Evolutionary conservation across 2,329 filamentous ascomycete species (phyloP).

Genomic region (Claviceps quebecensis): DNA sequence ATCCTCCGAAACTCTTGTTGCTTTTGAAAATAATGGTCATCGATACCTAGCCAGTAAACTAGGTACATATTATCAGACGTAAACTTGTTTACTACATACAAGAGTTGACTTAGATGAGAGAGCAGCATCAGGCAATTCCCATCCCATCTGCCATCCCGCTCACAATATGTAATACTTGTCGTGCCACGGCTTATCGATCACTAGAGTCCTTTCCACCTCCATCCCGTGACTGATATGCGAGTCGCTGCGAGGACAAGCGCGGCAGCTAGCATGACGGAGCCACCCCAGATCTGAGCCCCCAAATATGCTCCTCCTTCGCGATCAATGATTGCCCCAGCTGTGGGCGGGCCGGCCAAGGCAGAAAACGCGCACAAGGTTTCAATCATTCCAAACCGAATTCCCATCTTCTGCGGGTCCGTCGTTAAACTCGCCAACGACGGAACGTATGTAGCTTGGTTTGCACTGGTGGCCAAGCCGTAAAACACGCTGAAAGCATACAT

Average conservation of each 20-base stretch:
- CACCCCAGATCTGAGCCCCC: conserved; percentile 34
- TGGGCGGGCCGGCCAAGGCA: conserved; percentile 29
- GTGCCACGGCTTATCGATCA: conserved; percentile 10
- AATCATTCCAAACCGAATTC: conserved; percentile 32
- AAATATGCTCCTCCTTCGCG: conserved; percentile 23
- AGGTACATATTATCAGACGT: too few species aligned
- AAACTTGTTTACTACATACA: too few species aligned
- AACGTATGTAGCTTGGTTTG: conserved; percentile 1
- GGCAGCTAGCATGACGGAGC: conserved; percentile 23
- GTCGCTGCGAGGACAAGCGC: conserved; percentile 19
- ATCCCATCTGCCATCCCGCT: too few species aligned
- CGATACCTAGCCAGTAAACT: too few species aligned
- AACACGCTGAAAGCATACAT: conserved; percentile 31
- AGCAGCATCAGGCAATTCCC: too few species aligned
- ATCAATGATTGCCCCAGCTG: conserved; percentile 31
- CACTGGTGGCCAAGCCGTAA: conserved; percentile 30
- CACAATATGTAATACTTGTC: too few species aligned
- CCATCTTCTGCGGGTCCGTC: conserved; percentile 28
- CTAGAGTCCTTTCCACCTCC: conserved; percentile 15
- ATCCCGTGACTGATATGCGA: conserved; percentile 22
- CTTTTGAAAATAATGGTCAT: too few species aligned
- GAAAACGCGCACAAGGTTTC: conserved; percentile 27
- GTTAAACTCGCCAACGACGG: conserved; percentile 16
- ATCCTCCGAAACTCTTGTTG: too few species aligned
- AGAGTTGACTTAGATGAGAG: too few species aligned